Percentiles rank a stretch among this genome's conserved stretches.
Evolutionary conservation across 805 yeast species (phyloP).

Genomic region (Ogataea wickerhamii): DNA sequence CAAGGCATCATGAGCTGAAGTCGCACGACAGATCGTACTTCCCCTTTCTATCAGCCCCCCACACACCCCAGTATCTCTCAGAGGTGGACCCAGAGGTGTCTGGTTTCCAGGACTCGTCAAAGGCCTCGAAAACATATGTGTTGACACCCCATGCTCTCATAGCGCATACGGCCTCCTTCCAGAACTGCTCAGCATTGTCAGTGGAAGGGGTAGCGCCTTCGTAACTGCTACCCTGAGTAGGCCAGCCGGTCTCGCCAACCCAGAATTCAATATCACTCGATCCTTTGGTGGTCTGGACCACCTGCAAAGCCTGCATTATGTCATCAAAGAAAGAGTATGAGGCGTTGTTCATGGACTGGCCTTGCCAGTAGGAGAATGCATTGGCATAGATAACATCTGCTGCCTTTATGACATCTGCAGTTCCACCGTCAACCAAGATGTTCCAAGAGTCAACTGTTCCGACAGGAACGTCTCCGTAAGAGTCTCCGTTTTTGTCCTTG

Average conservation of each 20-base stretch:
- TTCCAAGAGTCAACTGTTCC: conserved; percentile 98
- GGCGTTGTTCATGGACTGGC: conserved; percentile 79
- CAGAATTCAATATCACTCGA: conserved; percentile 82
- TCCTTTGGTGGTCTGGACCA: conserved; percentile 83
- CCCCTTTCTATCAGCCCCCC: conserved; percentile 45
- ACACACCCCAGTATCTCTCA: conserved; percentile 95
- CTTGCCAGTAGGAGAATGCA: conserved; percentile 99
- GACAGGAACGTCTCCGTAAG: conserved; percentile 68
- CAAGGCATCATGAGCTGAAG: conserved; percentile 30
- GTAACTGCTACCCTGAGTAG: conserved; percentile 75
- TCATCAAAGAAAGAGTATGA: conserved; percentile 93
- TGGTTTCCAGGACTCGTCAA: conserved; percentile 96
- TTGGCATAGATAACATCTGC: conserved; percentile 87
- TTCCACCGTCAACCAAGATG: conserved; percentile 74
- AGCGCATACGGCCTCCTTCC: conserved; percentile 88
- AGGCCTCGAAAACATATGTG: conserved; percentile 90
- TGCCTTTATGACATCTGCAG: conserved; percentile 67
- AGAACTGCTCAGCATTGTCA: conserved; percentile 71
- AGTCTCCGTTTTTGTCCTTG: conserved; percentile 75
- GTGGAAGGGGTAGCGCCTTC: conserved; percentile 66
- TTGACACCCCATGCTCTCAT: conserved; percentile 95
- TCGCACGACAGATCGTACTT: conserved; percentile 48
- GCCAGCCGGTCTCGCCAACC: conserved; percentile 99
- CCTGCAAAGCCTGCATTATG: conserved; percentile 94
- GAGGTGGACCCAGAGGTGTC: conserved; percentile 81